phyloP scores from a whole-genome alignment of 2,329 filamentous ascomycete species.

The Anisogramma anomala region DNA sequence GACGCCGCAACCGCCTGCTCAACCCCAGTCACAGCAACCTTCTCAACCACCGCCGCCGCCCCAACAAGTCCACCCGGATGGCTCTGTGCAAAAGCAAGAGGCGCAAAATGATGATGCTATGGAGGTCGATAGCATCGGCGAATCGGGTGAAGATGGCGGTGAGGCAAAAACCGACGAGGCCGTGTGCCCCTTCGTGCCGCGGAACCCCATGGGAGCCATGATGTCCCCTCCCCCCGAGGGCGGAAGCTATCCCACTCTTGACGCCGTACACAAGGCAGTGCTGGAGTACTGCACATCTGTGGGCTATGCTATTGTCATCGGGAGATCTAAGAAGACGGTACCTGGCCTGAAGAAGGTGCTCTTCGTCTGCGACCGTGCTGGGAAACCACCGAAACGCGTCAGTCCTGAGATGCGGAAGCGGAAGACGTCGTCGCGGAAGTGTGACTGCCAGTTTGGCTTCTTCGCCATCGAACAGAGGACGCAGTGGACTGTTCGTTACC shows the following conservation, averaged over 20 bases:
- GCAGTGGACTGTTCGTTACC: constrained; percentile 55
- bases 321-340: constrained; percentile 56
- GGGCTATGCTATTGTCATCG: constrained; percentile 57
- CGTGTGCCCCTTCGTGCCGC: constrained; percentile 38
- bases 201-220: constrained; percentile 44
- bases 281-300: constrained; percentile 55
- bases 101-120: constrained; percentile 36
- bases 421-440: constrained; percentile 57
- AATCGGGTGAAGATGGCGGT: constrained; percentile 31
- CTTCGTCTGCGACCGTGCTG: constrained; percentile 55
- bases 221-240: constrained; percentile 55
- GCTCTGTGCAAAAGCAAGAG: constrained; percentile 25
- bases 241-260: constrained; percentile 51
- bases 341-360: constrained; percentile 56
- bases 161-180: constrained; percentile 36
- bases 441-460: constrained; percentile 58
- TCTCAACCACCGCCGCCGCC: constrained; percentile 19
- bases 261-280: constrained; percentile 53
- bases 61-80: constrained; percentile 19
- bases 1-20: constrained; percentile 14
- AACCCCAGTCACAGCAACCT: constrained; percentile 13
- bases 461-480: constrained; percentile 57
- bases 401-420: constrained; percentile 53
- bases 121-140: constrained; percentile 40
- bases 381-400: constrained; percentile 50